Evolutionary conservation across 495 filamentous ascomycete genomes (phyloP).

Genomic region (Aspergillus ellipticus): DNA sequence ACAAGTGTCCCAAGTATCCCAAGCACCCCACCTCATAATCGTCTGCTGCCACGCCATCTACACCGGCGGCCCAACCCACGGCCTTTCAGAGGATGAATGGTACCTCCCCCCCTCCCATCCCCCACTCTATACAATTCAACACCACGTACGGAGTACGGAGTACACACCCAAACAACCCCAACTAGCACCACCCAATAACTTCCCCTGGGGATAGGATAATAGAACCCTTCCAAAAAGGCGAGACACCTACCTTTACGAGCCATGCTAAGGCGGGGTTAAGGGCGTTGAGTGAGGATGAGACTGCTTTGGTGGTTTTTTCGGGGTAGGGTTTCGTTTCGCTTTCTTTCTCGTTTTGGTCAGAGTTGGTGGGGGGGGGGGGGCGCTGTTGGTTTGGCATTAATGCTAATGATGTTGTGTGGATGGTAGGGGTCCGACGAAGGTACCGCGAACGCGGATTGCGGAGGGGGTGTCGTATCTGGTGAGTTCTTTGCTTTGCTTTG

Average conservation of each 20-base stretch:
- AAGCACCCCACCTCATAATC: conserved; percentile 61
- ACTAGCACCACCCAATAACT: background rate
- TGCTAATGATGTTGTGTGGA: background rate
- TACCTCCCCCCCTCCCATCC: conserved; percentile 22
- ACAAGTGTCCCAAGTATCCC: background rate
- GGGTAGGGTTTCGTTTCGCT: conserved; percentile 47
- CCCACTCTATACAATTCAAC: background rate
- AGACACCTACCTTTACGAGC: conserved; percentile 66
- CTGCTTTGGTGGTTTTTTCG: conserved; percentile 60
- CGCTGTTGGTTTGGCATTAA: no score
- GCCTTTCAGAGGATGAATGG: conserved; percentile 64
- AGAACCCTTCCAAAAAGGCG: conserved; percentile 65
- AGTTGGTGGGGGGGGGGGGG: no score
- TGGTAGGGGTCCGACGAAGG: conserved; percentile 59
- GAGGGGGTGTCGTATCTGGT: conserved; percentile 68
- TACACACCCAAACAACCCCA: background rate
- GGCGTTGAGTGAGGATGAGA: conserved; percentile 33
- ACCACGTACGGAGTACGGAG: background rate
- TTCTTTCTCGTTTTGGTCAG: no score
- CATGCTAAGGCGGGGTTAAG: conserved; percentile 65
- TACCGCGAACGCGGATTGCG: conserved; percentile 43
- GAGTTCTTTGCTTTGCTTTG: background rate
- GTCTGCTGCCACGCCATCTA: conserved; percentile 84
- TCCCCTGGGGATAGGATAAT: conserved; percentile 40
- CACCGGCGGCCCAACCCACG: conserved; percentile 56